phyloP scores from a whole-genome alignment of 2,329 filamentous ascomycete species.

The Fusarium continuum region DNA sequence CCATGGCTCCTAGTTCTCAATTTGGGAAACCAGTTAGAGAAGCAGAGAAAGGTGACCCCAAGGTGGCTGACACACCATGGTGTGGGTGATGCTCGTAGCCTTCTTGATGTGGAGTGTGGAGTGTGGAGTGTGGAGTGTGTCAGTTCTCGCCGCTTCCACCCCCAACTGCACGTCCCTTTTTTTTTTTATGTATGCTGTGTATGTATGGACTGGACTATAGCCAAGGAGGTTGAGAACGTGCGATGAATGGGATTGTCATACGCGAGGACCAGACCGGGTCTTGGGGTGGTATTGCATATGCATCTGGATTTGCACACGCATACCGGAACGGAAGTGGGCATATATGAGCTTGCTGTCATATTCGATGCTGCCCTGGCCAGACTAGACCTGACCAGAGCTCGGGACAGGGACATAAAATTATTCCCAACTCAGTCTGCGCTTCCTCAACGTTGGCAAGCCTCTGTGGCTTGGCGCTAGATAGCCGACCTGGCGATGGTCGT shows the following conservation, averaged over 20 bases:
- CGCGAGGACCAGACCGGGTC: conserved; percentile 38
- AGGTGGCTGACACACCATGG: conserved; percentile 36
- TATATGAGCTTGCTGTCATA: conserved; percentile 16
- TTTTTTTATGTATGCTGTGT: conserved; percentile 22
- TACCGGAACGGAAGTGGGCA: conserved; percentile 31
- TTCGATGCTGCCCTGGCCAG: conserved; percentile 7
- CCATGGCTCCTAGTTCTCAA: conserved; percentile 41
- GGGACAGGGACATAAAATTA: conserved; percentile 21
- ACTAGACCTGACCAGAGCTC: not conserved
- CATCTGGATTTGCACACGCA: conserved; percentile 37
- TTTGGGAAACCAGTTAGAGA: conserved; percentile 40
- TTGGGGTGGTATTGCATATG: conserved; percentile 44
- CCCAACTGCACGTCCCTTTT: conserved; percentile 26
- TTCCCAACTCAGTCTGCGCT: conserved; percentile 24
- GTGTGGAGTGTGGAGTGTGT: conserved; percentile 28
- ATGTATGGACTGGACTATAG: conserved; percentile 17
- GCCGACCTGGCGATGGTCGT: conserved; percentile 17
- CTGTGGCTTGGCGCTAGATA: conserved; percentile 30
- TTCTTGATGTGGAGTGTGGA: conserved; percentile 27
- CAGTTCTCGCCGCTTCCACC: conserved; percentile 30
- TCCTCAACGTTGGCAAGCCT: conserved; percentile 32
- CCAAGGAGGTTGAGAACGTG: conserved; percentile 42
- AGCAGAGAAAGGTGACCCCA: conserved; percentile 23
- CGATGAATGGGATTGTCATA: conserved; percentile 41
- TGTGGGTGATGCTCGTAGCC: conserved; percentile 21